Evolutionary conservation across 495 filamentous ascomycete species (phyloP).

Genomic region (Daldinia decipiens): DNA sequence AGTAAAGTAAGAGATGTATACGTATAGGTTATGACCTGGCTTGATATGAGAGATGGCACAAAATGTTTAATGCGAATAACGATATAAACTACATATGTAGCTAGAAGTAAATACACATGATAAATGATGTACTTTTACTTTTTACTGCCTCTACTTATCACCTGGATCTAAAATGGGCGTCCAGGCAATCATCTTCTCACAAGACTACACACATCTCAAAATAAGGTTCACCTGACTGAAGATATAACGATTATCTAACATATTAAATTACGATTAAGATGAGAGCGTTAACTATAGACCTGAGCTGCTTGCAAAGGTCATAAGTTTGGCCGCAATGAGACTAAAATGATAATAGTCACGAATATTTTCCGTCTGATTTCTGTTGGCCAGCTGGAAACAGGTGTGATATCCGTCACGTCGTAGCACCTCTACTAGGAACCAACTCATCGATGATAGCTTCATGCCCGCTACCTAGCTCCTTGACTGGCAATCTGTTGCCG

Average conservation of each 20-base stretch:
- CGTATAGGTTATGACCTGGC: not conserved
- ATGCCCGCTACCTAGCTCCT: not conserved
- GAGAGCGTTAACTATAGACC: not conserved
- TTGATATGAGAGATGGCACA: not conserved
- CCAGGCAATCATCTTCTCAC: not conserved
- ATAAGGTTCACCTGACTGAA: not conserved
- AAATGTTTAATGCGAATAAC: not conserved
- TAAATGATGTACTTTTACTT: not conserved
- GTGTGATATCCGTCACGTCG: not conserved
- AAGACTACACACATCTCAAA: not conserved
- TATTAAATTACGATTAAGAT: conserved; percentile 1
- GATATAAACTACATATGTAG: not conserved
- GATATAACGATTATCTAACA: not conserved
- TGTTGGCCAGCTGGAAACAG: not conserved
- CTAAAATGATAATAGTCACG: not conserved
- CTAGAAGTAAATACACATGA: not conserved
- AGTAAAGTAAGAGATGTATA: conserved; percentile 11
- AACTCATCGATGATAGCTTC: not conserved
- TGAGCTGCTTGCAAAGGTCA: not conserved
- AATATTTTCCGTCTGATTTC: not conserved
- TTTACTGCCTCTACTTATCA: too few relatives aligned
- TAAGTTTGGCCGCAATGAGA: not conserved
- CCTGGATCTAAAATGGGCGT: not conserved
- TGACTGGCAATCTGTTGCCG: too few relatives aligned
- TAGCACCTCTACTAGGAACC: not conserved